Conservation (phyloP, 2,329 filamentous ascomycete genomes). For the Claviceps sorghi region DNA sequence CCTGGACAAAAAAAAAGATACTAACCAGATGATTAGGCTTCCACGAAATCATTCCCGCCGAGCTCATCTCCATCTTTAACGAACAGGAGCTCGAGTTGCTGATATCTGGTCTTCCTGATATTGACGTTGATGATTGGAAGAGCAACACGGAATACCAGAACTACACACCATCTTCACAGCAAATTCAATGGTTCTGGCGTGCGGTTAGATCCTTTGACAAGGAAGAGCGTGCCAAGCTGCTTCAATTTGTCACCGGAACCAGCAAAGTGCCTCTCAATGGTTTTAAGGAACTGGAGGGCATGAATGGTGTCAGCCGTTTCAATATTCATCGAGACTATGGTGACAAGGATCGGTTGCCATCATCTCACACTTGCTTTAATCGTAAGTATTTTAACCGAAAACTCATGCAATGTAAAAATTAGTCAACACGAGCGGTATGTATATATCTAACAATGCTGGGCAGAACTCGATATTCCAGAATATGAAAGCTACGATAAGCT, state of each 20-base stretch:
- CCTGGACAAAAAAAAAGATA: not conserved
- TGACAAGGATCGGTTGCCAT: conserved; percentile 87
- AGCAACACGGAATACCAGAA: conserved; percentile 98
- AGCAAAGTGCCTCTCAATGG: conserved; percentile 97
- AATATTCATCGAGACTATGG: conserved; percentile 98
- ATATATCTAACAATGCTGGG: conserved; percentile 1
- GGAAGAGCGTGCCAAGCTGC: conserved; percentile 90
- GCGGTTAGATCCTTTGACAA: conserved; percentile 95
- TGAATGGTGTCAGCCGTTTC: conserved; percentile 97
- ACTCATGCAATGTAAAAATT: conserved; percentile 12
- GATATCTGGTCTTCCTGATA: conserved; percentile 92
- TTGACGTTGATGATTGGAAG: conserved; percentile 98
- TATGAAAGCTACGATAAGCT: conserved; percentile 93
- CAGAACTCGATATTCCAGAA: conserved; percentile 94
- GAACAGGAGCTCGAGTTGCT: conserved; percentile 94
- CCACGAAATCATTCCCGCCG: conserved; percentile 93
- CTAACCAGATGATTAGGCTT: conserved; percentile 48
- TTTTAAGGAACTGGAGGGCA: conserved; percentile 97
- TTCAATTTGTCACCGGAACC: conserved; percentile 96
- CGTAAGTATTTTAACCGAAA: conserved; percentile 48
- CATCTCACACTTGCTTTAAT: conserved; percentile 98
- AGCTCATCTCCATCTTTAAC: conserved; percentile 93
- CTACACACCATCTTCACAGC: conserved; percentile 82
- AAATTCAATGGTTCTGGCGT: conserved; percentile 99
- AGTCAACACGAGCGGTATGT: not conserved